Evolutionary conservation across 2,329 filamentous ascomycete genomes (phyloP).

Genomic region (Fusarium sp.): DNA sequence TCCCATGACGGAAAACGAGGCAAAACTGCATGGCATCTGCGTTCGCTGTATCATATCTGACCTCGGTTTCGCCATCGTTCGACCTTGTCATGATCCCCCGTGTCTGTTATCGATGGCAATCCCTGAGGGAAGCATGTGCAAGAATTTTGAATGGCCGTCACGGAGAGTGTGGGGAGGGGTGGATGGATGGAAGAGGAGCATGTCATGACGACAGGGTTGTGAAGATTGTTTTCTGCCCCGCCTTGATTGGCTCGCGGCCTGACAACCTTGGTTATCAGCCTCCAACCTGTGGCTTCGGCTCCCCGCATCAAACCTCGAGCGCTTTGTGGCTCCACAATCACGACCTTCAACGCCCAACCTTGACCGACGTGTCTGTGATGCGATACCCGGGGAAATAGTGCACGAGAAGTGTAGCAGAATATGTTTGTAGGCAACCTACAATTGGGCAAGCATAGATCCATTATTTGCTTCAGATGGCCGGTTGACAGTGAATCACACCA

Average conservation of each 20-base stretch:
- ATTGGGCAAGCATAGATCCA: neutral
- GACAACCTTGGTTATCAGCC: neutral
- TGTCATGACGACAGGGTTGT: neutral
- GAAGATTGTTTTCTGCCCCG: neutral
- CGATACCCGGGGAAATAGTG: neutral
- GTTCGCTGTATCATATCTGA: neutral
- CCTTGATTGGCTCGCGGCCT: neutral
- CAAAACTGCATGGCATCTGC: neutral
- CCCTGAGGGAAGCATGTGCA: slow-evolving; percentile 11
- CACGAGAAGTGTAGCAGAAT: too few relatives aligned
- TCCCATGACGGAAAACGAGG: slow-evolving; percentile 18
- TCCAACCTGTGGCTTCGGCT: neutral
- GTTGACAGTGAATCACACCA: neutral
- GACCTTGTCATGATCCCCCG: neutral
- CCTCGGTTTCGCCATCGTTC: neutral
- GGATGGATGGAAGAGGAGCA: slow-evolving; percentile 8
- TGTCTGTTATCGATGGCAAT: neutral
- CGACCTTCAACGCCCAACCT: neutral
- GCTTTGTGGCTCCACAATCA: neutral
- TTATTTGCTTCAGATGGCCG: neutral
- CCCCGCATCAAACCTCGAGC: neutral
- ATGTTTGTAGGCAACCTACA: neutral
- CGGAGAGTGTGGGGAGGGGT: slow-evolving; percentile 20
- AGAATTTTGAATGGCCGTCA: slow-evolving; percentile 2
- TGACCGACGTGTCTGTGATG: neutral